Base-by-base conservation (phyloP, 306 rosid genomes). In the Quercus gilva region DNA sequence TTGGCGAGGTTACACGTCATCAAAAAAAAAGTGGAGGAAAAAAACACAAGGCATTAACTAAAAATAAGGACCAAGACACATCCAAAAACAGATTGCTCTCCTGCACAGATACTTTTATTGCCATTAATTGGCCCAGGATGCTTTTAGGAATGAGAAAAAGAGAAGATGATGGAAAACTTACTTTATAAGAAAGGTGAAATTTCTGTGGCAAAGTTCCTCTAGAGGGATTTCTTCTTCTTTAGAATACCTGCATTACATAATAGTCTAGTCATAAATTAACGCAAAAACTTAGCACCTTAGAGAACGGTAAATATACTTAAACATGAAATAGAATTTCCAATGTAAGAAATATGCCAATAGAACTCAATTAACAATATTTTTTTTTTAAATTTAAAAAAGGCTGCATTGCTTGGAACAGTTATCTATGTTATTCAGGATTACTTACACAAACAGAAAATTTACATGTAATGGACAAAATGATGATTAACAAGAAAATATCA, bases 141-240 rank as follows among this genome's bases (percentile, higher is more conserved):
- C 52, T 52, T 55, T 57, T 19, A 29, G 53, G 33, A 37, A 57
- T 17, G 17, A 43, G 45, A 6, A 6, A 15, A 67, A 77, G 61
- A 76, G 57, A 74, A 60, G 65, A 74, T 41, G 56, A 75, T 37
- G 61, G 37, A 81, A 61, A 74, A 89, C 97, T 88, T 86, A 94
- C 99, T 85, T 92, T 71, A 92, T 76, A 71, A 94, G 92, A 82
- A 85, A 92, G 69, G 92, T 87, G 80, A 92, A 94, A 79, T 94
- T 90, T 85, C 90, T 94, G 19, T 37, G 89, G 80, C 41, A 59
- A 72, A 87, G 58, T 63, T 91, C 94, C 58, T 84, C 76, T 56
- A 80, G 28, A 51, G 87, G 91, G 76, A 91, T 89, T 21, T 68
- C 80, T 87, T 94, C 99, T 88, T 92, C 97, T 88, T 94, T 94